Conservation (phyloP, 2,329 filamentous ascomycete species). For the Penicillium sp. region DNA sequence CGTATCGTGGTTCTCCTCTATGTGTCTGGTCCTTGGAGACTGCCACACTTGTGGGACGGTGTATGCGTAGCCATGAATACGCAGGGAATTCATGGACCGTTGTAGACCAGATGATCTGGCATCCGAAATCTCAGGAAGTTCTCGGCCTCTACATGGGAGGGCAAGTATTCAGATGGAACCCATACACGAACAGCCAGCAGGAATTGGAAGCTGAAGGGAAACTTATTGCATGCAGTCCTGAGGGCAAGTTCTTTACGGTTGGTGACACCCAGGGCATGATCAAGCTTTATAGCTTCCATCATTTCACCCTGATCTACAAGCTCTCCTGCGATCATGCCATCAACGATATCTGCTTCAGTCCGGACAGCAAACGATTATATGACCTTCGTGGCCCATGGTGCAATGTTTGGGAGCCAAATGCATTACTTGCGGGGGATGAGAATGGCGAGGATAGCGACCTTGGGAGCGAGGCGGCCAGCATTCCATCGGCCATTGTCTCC, state of each 20-base stretch:
- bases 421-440: neutral
- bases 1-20: neutral
- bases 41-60: neutral
- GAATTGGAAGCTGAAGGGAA: neutral
- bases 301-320: neutral
- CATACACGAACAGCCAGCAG: neutral
- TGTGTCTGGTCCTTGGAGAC: neutral
- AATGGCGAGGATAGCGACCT: constrained; percentile 1
- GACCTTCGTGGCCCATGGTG: constrained; percentile 39
- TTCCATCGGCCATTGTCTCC: neutral
- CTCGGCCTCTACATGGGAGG: neutral
- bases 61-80: neutral
- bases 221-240: neutral
- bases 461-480: neutral
- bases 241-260: neutral
- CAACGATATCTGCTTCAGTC: constrained; percentile 3
- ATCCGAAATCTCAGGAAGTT: neutral
- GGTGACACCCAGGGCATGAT: neutral
- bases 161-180: neutral
- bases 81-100: neutral
- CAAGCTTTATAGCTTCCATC: neutral
- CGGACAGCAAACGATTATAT: constrained; percentile 33
- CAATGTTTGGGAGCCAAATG: constrained; percentile 40
- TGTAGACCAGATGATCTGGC: neutral
- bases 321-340: neutral